Evolutionary conservation across 176 grass and related monocot species (phyloP).

Genomic region (Elymus sibiricus): DNA sequence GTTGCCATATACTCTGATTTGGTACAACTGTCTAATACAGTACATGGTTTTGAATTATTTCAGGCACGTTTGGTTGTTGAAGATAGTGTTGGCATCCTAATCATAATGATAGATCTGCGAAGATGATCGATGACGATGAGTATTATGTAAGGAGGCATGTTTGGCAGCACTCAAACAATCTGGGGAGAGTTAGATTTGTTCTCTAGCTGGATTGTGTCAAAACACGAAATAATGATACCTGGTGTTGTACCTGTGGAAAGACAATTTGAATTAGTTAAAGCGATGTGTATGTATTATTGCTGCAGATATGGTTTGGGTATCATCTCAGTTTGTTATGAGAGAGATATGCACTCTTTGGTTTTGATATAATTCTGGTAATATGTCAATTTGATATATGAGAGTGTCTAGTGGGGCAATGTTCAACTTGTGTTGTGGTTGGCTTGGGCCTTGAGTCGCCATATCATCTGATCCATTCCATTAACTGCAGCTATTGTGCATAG

Average conservation of each 20-base stretch:
- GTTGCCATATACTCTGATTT: not conserved
- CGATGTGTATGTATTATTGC: conserved; percentile 16
- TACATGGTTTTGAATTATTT: not conserved
- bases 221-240: conserved; percentile 7
- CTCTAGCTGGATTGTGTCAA: not conserved
- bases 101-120: not conserved
- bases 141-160: not conserved
- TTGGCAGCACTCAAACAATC: not conserved
- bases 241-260: not conserved
- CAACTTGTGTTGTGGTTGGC: not conserved
- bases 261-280: not conserved
- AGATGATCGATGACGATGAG: not conserved
- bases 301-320: not conserved
- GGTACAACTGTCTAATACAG: not conserved
- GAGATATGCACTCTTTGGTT: not conserved
- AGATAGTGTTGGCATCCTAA: not conserved
- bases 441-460: not conserved
- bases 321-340: not conserved
- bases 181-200: not conserved
- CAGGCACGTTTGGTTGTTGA: conserved; percentile 25
- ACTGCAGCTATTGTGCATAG: not conserved
- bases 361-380: not conserved
- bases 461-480: not conserved
- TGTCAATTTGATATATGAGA: not conserved
- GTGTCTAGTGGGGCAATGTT: not conserved